phyloP scores from a whole-genome alignment of 1,139 yeast genomes.

The Suhomyces bokatorum region DNA sequence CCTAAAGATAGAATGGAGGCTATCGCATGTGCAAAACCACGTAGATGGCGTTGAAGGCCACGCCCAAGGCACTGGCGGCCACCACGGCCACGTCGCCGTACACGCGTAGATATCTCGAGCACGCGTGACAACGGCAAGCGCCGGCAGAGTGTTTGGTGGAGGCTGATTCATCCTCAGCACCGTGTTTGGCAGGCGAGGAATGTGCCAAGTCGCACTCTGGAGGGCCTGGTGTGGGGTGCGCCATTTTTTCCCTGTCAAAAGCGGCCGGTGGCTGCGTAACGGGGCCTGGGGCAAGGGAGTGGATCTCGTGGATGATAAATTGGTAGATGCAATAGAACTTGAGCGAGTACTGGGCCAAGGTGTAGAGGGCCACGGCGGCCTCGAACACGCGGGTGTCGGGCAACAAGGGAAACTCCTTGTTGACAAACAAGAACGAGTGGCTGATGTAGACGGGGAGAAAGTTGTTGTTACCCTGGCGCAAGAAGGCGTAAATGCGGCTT shows the following conservation, averaged over 20 bases:
- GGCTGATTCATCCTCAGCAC: too few species aligned
- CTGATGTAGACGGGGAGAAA: constrained; percentile 31
- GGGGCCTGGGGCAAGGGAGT: constrained; percentile 13
- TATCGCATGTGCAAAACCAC: not conserved
- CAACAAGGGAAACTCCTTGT: constrained; percentile 19
- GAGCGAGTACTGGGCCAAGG: constrained; percentile 20
- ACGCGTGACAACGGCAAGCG: not conserved
- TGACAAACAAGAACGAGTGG: constrained; percentile 27
- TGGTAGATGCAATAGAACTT: constrained; percentile 31
- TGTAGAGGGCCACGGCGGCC: constrained; percentile 11
- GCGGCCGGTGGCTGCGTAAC: not conserved
- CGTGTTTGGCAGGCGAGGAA: too few species aligned
- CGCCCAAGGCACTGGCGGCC: not conserved
- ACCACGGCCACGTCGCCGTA: not conserved
- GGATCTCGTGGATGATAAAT: constrained; percentile 26
- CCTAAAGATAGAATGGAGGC: constrained; percentile 3
- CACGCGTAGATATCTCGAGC: not conserved
- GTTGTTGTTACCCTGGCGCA: constrained; percentile 28
- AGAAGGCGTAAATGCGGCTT: constrained; percentile 8
- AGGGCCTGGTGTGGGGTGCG: not conserved
- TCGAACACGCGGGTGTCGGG: not conserved
- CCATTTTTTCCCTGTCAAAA: not conserved
- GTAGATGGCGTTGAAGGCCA: constrained; percentile 2
- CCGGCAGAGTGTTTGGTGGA: too few species aligned
- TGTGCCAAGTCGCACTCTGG: too few species aligned